Evolutionary conservation across 495 filamentous ascomycete genomes (phyloP).

Genomic region (Penicillium goetzii): DNA sequence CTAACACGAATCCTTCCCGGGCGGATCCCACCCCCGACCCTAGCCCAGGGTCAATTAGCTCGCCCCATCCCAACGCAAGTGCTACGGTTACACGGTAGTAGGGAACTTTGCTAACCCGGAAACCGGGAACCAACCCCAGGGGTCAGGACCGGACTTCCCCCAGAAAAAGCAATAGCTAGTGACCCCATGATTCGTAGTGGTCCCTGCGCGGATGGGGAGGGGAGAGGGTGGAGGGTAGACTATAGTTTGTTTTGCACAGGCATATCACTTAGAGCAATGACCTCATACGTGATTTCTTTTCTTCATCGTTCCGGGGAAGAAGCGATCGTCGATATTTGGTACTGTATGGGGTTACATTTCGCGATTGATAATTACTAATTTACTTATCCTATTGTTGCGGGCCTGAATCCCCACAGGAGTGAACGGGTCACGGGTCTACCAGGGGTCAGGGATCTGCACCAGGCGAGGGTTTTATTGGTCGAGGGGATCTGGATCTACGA

Average conservation of each 20-base stretch:
- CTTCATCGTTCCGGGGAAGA: no score
- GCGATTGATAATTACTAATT: neutral
- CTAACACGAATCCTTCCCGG: neutral
- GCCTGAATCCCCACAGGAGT: neutral
- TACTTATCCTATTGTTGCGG: no score
- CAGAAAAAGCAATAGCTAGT: neutral
- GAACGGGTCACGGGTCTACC: neutral
- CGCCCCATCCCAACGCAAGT: neutral
- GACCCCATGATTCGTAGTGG: neutral
- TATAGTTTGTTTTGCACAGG: neutral
- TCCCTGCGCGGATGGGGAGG: neutral
- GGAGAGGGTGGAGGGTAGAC: neutral
- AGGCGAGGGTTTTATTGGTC: neutral
- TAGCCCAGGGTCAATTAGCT: neutral
- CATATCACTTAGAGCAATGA: neutral
- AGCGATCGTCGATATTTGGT: neutral
- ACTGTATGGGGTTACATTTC: neutral
- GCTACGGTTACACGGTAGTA: neutral
- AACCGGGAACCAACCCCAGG: slow-evolving; percentile 4
- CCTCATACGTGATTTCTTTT: no score
- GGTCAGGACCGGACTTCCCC: neutral
- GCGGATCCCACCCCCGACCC: neutral
- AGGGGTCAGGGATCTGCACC: neutral
- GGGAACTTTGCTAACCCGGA: neutral
- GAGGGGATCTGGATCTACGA: neutral